Evolutionary conservation across 2,329 filamentous ascomycete genomes (phyloP), one percentile per base, ranked within the genome.

Genomic region (Sarocladium oryzae): DNA sequence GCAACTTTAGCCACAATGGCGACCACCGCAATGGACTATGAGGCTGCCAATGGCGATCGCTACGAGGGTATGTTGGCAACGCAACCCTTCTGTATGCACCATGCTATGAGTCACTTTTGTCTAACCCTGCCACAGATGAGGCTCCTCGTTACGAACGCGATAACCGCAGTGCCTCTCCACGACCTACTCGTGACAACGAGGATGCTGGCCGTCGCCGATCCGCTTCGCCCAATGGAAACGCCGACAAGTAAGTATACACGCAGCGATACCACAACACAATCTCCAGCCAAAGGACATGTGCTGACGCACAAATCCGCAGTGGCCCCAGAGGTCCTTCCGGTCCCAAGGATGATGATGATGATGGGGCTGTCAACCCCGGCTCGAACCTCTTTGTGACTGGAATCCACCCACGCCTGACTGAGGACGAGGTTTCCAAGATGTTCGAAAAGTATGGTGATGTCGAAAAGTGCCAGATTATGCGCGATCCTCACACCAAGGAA

Each of bases 391-490:
- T 99, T 69, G 93, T 99, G 59, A 99, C 93, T 57, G 93, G 93
- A 61, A 99, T 99, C 59, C 90, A 97, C 69, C 93, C 93, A 53
- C 88, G 88, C 63, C 81, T 99, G 58, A 85, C 81, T 45, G 93
- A 99, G 70, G 81, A 85, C 15, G 93, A 97, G 66, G 89, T 99
- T 55, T 87, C 88, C 51, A 90, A 90, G 68, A 85, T 99, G 58
- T 99, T 99, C 66, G 90, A 96, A 74, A 99, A 97, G 74, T 97
- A 97, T 64, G 93, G 93, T 60, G 90, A 96, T 67, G 93, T 99
- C 50, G 92, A 97, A 75, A 97, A 95, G 74, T 97, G 92, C 76
- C 95, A 96, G 70, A 99, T 99, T 75, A 99, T 99, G 93, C 84
- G 92, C 65, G 93, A 99, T 66, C 93, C 93, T 56, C 93, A 99